Conservation (phyloP, 2,329 filamentous ascomycete species). For the Ceratocystis ficicola region DNA sequence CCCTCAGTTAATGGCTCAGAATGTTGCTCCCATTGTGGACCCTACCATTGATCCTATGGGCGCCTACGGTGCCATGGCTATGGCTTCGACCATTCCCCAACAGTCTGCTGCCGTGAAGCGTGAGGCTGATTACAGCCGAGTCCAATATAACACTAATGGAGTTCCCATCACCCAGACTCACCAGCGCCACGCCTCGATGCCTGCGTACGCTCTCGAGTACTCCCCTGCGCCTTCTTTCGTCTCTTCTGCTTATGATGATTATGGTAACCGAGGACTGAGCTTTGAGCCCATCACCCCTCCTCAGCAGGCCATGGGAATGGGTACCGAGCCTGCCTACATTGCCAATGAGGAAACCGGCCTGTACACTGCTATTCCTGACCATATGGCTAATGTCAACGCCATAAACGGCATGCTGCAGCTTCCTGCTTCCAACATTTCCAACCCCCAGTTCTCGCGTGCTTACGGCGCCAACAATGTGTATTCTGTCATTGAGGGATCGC, state of each 20-base stretch:
- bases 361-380: conserved; percentile 88
- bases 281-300: conserved; percentile 96
- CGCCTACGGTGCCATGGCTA: conserved; percentile 55
- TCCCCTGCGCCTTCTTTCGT: conserved; percentile 95
- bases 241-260: conserved; percentile 97
- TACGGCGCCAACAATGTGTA: conserved; percentile 71
- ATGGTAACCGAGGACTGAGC: conserved; percentile 88
- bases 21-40: conserved; percentile 45
- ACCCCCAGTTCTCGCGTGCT: conserved; percentile 64
- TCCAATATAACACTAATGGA: conserved; percentile 87
- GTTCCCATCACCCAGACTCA: conserved; percentile 72
- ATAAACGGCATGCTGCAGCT: conserved; percentile 86
- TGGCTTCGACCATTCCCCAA: conserved; percentile 57
- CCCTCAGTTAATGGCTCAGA: conserved; percentile 61
- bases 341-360: conserved; percentile 94
- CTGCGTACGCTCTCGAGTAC: conserved; percentile 86
- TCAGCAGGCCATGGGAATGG: conserved; percentile 71
- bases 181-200: conserved; percentile 96
- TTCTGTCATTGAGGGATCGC: conserved; percentile 92
- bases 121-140: conserved; percentile 68
- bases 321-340: conserved; percentile 88
- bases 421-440: conserved; percentile 71
- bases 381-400: conserved; percentile 56
- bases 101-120: conserved; percentile 60
- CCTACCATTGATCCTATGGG: conserved; percentile 58